These are phyloP conservation scores for Umbelopsis isabellina DNA, from an alignment of 192 early-diverging fungal genomes.

Conservation along the genomic window DNA sequence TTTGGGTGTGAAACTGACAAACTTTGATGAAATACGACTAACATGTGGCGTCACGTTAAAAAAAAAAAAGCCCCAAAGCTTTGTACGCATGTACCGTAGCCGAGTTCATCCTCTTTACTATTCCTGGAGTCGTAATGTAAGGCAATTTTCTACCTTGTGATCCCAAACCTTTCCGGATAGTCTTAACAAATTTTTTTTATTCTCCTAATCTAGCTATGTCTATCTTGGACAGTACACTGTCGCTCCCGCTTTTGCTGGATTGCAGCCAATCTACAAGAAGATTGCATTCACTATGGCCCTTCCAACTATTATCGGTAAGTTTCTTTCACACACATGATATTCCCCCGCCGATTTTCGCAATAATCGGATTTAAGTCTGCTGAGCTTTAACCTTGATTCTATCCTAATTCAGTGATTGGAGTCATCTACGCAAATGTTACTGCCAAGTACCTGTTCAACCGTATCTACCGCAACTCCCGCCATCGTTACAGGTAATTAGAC, in stretches of 20 bases:
- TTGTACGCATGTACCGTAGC: slow-evolving; percentile 16
- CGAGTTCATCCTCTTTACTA: slow-evolving; percentile 11
- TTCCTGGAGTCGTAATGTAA: slow-evolving; percentile 14
- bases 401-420: not conserved
- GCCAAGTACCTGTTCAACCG: slow-evolving; percentile 15
- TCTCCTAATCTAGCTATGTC: not conserved
- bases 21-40: not conserved
- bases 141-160: not conserved
- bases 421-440: slow-evolving; percentile 9
- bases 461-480: slow-evolving; percentile 2
- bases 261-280: slow-evolving; percentile 5
- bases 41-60: not conserved
- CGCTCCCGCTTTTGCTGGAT: slow-evolving; percentile 13
- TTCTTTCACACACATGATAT: too few relatives aligned
- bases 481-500: not conserved
- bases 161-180: too few relatives aligned
- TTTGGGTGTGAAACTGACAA: not conserved
- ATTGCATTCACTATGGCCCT: slow-evolving; percentile 21
- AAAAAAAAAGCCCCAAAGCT: not conserved
- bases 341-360: too few relatives aligned
- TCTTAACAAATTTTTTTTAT: not conserved
- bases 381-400: not conserved
- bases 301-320: slow-evolving; percentile 17
- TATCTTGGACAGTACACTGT: slow-evolving; percentile 14
- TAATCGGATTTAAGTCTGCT: not conserved